These are phyloP conservation scores for Xylaria sp. DNA, from an alignment of 495 filamentous ascomycete genomes.

Conservation along the genomic window DNA sequence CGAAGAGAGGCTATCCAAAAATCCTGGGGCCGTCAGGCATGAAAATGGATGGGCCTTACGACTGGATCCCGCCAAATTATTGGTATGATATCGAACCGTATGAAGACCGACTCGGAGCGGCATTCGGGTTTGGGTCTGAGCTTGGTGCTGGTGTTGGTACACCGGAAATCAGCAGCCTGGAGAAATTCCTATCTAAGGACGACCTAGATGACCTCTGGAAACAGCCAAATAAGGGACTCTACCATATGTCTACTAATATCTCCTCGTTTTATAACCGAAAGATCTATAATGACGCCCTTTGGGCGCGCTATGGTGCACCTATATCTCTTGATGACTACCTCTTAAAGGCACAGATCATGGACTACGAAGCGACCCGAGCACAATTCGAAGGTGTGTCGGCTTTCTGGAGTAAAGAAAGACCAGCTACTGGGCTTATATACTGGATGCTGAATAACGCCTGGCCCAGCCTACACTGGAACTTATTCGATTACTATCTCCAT, in stretches of 20 bases:
- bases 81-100: constrained; percentile 59
- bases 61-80: constrained; percentile 71
- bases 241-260: constrained; percentile 64
- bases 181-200: constrained; percentile 56
- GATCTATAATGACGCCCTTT: constrained; percentile 64
- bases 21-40: constrained; percentile 63
- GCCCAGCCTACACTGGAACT: constrained; percentile 70
- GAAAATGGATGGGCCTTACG: constrained; percentile 74
- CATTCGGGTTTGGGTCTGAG: constrained; percentile 69
- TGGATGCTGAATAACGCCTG: constrained; percentile 75
- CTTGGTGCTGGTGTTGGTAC: constrained; percentile 68
- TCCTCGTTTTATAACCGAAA: constrained; percentile 61
- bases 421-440: constrained; percentile 68
- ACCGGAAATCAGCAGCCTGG: constrained; percentile 60
- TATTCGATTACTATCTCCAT: constrained; percentile 69
- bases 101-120: constrained; percentile 55
- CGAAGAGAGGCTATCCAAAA: constrained; percentile 59
- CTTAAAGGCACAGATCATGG: constrained; percentile 61
- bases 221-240: constrained; percentile 57
- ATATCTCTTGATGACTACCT: constrained; percentile 62
- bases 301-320: constrained; percentile 60
- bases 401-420: constrained; percentile 56
- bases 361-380: constrained; percentile 68
- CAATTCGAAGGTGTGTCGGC: constrained; percentile 65
- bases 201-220: constrained; percentile 65